Base-by-base conservation (phyloP, 176 grass and related monocot genomes). In the Aegilops bicornis region DNA sequence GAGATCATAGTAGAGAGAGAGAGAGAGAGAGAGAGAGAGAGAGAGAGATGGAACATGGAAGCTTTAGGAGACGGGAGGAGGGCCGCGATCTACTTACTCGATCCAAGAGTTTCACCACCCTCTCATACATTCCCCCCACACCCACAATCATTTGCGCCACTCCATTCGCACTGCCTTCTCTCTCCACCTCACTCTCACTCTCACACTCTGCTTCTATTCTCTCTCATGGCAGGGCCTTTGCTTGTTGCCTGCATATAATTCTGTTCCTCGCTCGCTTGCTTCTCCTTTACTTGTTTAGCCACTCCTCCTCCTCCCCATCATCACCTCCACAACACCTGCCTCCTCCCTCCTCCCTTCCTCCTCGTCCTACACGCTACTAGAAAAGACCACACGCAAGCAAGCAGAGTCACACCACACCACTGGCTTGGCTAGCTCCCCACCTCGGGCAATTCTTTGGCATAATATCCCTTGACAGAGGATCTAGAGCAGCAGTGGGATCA, bases 71-170 rank as follows among this genome's bases (percentile, higher is more conserved):
- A 31, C 30, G 31, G 20, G 47, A 8, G 10, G 80, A 77, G 35
- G 75, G 67, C 79, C 1, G 40, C 76, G 89, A 90, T 91, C 81
- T 87, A 91, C 86, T 77, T 87, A 91, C 83, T 71, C 50, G 17
- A 89, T 81, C 79, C 63, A 81, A 92, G 82, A 87, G 85, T 82
- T 90, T 87, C 84, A 15, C 75, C 82, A 20, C 43, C 29, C 65
- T 52, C 30, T 68, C 31, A 39, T 39, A 7, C 37, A n/a, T 81
- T 65, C 76, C 24, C 4, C 65, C 84, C 40, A 79, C 89, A 84
- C 29, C 29, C 29, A 79, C 89, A 84, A 90, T 90, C 74, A 87
- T 87, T 83, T 90, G 84, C 58, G 25, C 65, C 80, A 74, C 66
- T 63, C 2, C 7, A 40, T 40, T 40, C 9, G 8, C 37, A 40